Evolutionary conservation across 495 filamentous ascomycete genomes (phyloP).

Genomic region (Parmelia sp.): DNA sequence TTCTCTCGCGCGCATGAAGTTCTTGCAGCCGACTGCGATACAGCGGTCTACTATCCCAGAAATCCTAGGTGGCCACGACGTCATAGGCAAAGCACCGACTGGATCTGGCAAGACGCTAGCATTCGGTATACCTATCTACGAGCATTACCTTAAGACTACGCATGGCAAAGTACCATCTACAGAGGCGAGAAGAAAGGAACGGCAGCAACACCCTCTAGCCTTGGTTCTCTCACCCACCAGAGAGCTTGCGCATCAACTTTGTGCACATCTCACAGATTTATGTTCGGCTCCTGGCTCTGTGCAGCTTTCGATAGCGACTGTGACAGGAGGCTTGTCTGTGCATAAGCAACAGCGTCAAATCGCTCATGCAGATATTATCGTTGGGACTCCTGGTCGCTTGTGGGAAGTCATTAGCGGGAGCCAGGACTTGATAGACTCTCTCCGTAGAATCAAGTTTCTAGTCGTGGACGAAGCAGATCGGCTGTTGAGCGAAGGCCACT

Average conservation of each 20-base stretch:
- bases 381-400: slow-evolving; percentile 85
- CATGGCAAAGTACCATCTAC: background rate
- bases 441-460: slow-evolving; percentile 68
- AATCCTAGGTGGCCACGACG: slow-evolving; percentile 65
- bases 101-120: slow-evolving; percentile 82
- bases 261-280: slow-evolving; percentile 70
- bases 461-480: slow-evolving; percentile 95
- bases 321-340: slow-evolving; percentile 85
- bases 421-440: slow-evolving; percentile 51
- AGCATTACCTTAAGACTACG: slow-evolving; percentile 36
- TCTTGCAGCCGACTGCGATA: slow-evolving; percentile 72
- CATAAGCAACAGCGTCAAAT: slow-evolving; percentile 88
- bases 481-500: slow-evolving; percentile 85
- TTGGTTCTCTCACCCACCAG: slow-evolving; percentile 88
- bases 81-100: slow-evolving; percentile 75
- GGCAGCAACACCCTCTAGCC: slow-evolving; percentile 53
- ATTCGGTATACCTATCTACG: slow-evolving; percentile 64
- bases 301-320: slow-evolving; percentile 62
- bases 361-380: slow-evolving; percentile 68
- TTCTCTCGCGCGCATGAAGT: slow-evolving; percentile 70
- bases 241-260: slow-evolving; percentile 87
- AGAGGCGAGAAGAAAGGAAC: slow-evolving; percentile 21
- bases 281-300: slow-evolving; percentile 51
- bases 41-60: slow-evolving; percentile 71
- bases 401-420: slow-evolving; percentile 85